A percentile compares a stretch with the other conserved stretches of the same genome.
Evolutionary conservation across 176 grass and related monocot genomes (phyloP).

Genomic region (Musa acuminata): DNA sequence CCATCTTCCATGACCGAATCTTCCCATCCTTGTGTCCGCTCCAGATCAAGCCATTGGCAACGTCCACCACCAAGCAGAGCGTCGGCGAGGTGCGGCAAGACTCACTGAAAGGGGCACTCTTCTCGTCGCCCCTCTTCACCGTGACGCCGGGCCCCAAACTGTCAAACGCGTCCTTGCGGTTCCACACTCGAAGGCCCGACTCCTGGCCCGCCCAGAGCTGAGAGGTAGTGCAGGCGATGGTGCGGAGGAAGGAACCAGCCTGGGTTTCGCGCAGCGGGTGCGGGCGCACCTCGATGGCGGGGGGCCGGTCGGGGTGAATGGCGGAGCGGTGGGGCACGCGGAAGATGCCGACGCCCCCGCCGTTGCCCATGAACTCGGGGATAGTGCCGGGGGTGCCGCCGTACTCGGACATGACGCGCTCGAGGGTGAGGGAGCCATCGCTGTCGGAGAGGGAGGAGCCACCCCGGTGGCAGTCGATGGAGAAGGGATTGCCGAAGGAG

Average conservation of each 20-base stretch:
- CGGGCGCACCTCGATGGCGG: constrained; percentile 61
- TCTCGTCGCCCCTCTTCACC: constrained; percentile 67
- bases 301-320: constrained; percentile 68
- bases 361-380: constrained; percentile 58
- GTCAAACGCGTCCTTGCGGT: constrained; percentile 36
- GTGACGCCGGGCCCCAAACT: background rate
- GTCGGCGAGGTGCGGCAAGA: constrained; percentile 53
- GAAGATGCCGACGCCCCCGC: constrained; percentile 67
- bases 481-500: background rate
- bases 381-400: constrained; percentile 52
- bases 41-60: constrained; percentile 65
- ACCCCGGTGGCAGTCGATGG: constrained; percentile 13
- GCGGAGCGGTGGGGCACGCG: constrained; percentile 57
- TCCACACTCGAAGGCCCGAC: constrained; percentile 63
- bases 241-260: constrained; percentile 64
- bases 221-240: constrained; percentile 29
- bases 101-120: constrained; percentile 73
- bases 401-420: constrained; percentile 78
- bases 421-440: constrained; percentile 56
- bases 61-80: constrained; percentile 66
- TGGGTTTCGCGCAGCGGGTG: constrained; percentile 88
- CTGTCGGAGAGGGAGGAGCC: constrained; percentile 15
- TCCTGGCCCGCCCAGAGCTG: constrained; percentile 75
- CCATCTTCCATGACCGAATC: constrained; percentile 78
- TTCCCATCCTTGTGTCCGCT: constrained; percentile 89